Base-by-base conservation (phyloP, 108 stramenopile genomes). In the Skeletonema potamos region DNA sequence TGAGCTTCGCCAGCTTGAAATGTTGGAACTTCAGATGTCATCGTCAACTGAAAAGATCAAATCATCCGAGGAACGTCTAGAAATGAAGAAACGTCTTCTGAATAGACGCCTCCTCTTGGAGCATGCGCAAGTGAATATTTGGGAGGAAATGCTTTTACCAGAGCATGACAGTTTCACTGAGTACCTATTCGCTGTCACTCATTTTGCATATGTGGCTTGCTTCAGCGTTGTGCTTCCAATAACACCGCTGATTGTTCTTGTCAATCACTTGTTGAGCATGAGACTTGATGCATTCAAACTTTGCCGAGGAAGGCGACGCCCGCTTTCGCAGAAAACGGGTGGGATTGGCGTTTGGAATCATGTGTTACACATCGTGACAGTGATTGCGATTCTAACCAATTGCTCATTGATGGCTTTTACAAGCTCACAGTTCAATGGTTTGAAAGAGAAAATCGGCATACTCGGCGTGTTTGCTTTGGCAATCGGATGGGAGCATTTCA, bases 301-400 rank as follows among this genome's bases (percentile, higher is more conserved):
- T 51, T 97, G 96, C 71, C 77, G 92, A 57, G 93, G 84, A 41
- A 80, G 94, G 55, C 87, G 93, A 15, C 83, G 98, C 30, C 96
- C 98, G 1, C 74, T 96, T 17, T 82, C 96, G 0, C 79, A 92
- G 46, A 93, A 93, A 73, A 97, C 98, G 7, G 95, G 95, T 27
- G 92, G 95, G 12, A 98, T 99, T 39, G 99, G 97, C 43, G 90
- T 97, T 26, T 99, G 98, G 98, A 89, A 95, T 58, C 92, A 94
- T 63, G 89, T 98, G 43, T 87, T 99, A 13, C 93, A 96, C 63
- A 89, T 98, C 79, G 96, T 99, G 32, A 95, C 96, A 3, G 89
- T 97, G 2, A 85, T 97, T 74, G 96, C 97, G 2, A 90, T 98
- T 18, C 81, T 99, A 15, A 97, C 95, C 58, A 99, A 99, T 75